Evolutionary conservation across 495 filamentous ascomycete genomes (phyloP).

Genomic region (Daldinia loculata): DNA sequence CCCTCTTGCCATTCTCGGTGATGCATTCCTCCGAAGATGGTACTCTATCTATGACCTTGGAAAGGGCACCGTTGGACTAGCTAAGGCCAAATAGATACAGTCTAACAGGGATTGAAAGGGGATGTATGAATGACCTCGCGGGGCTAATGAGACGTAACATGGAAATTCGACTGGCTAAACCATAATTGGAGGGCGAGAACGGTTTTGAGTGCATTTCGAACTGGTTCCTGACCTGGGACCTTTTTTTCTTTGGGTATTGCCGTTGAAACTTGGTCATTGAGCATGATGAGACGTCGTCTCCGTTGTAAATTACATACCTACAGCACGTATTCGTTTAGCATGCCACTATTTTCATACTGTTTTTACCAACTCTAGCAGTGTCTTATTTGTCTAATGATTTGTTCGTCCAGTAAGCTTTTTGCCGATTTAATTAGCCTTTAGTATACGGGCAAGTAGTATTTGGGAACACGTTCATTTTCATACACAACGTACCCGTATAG

Average conservation of each 20-base stretch:
- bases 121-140: constrained; percentile 20
- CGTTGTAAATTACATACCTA: constrained; percentile 36
- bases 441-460: too few relatives aligned
- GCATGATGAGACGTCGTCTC: constrained; percentile 35
- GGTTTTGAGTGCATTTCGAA: constrained; percentile 32
- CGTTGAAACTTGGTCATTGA: constrained; percentile 20
- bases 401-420: background rate
- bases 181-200: constrained; percentile 32
- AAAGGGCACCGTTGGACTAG: constrained; percentile 84
- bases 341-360: background rate
- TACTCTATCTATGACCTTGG: constrained; percentile 97
- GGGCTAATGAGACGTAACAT: constrained; percentile 24
- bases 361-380: background rate
- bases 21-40: constrained; percentile 96
- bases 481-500: too few relatives aligned
- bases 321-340: constrained; percentile 33
- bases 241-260: constrained; percentile 35
- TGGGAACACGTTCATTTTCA: too few relatives aligned
- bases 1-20: constrained; percentile 94
- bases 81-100: constrained; percentile 71
- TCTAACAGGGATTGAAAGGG: constrained; percentile 1
- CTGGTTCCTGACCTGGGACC: background rate
- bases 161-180: constrained; percentile 25
- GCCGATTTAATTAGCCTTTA: too few relatives aligned
- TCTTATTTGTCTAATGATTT: background rate